A percentile compares a stretch with the other conserved stretches of the same genome.
Conservation (phyloP, 345 rosid genomes). For the Eutrema heterophyllum region DNA sequence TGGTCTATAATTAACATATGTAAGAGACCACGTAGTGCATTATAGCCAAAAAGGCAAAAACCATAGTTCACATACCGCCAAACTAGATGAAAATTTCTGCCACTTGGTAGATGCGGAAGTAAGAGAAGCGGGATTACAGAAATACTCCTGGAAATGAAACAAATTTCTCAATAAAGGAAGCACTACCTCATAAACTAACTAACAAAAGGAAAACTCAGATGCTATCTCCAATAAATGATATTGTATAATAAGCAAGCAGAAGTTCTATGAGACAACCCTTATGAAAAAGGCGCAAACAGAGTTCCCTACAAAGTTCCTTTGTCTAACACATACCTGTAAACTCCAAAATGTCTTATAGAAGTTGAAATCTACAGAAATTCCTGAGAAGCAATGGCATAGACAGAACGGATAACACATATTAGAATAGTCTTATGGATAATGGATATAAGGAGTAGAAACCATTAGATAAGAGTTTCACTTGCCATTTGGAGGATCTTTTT, state of each 20-base stretch:
- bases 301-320: slow-evolving; percentile 5
- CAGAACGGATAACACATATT: not conserved
- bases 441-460: not conserved
- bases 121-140: slow-evolving; percentile 84
- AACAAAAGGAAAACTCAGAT: not conserved
- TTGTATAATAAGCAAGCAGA: slow-evolving; percentile 6
- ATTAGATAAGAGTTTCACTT: slow-evolving; percentile 14
- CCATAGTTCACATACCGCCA: slow-evolving; percentile 49
- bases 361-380: slow-evolving; percentile 88
- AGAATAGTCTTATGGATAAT: not conserved
- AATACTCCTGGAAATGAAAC: slow-evolving; percentile 63
- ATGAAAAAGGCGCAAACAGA: not conserved
- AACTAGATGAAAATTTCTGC: slow-evolving; percentile 84
- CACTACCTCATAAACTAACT: not conserved
- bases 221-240: slow-evolving; percentile 3
- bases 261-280: not conserved
- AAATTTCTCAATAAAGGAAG: not conserved
- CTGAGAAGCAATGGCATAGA: slow-evolving; percentile 40
- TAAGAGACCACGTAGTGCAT: not conserved
- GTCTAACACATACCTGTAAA: slow-evolving; percentile 61
- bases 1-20: slow-evolving; percentile 9
- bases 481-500: slow-evolving; percentile 89
- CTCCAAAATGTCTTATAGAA: slow-evolving; percentile 96
- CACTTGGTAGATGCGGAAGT: slow-evolving; percentile 66
- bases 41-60: slow-evolving; percentile 1